Evolutionary conservation across 257 asterid species (phyloP).

Genomic region (Nicotiana paniculata): DNA sequence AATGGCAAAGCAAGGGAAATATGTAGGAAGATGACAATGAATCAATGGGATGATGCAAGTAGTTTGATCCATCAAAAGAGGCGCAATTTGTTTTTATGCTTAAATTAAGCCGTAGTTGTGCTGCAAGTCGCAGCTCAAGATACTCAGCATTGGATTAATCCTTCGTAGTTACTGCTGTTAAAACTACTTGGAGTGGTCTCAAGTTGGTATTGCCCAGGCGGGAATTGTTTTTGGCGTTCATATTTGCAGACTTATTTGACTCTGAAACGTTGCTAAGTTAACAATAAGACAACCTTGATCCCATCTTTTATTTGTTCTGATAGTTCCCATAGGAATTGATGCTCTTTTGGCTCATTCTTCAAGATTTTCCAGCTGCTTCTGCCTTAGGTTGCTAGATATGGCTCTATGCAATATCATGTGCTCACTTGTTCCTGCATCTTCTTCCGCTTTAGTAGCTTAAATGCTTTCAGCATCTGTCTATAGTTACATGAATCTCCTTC

Average conservation of each 20-base stretch:
- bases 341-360: not conserved
- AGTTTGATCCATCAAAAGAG: not conserved
- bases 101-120: not conserved
- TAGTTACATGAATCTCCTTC: not conserved
- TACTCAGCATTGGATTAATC: not conserved
- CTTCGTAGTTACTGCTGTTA: constrained; percentile 9
- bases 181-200: constrained; percentile 25
- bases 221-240: constrained; percentile 18
- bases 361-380: not conserved
- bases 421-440: not conserved
- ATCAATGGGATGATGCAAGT: not conserved
- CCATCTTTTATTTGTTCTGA: not conserved
- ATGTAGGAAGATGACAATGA: not conserved
- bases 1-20: not conserved
- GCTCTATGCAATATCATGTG: not conserved
- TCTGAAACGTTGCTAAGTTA: not conserved
- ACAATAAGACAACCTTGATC: not conserved
- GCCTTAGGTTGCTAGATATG: not conserved
- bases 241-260: not conserved
- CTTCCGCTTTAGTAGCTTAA: not conserved
- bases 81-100: not conserved
- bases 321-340: not conserved
- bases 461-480: not conserved
- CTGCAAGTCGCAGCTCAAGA: not conserved
- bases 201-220: constrained; percentile 23